Evolutionary conservation across 140 eudicot genomes (phyloP), one percentile per base, ranked within the genome.

Genomic region (Ambrosia hybrid): DNA sequence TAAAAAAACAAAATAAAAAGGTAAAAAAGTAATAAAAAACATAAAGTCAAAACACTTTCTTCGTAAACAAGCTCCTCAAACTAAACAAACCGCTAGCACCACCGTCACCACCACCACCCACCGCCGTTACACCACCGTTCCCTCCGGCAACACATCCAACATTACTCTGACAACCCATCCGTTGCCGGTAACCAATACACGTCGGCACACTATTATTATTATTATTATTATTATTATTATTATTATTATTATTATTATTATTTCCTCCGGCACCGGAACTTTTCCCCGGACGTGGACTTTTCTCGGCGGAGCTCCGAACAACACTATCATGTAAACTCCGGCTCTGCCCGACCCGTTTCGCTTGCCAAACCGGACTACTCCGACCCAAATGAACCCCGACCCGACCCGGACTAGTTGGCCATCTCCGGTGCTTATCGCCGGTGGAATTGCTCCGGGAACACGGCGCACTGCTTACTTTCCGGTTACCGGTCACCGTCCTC

Each of bases 391-490:
- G 95, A 70, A 90, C 91, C 63, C 94, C 96, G 15, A 68, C 82
- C 46, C 96, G 81, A 12, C 81, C 80, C 9, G 96, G 96, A 43
- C 93, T 86, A 12, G 43, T 74, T 1, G 88, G 92, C 90, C 86
- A 84, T 13, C 74, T 80, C 75, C 88, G 77, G 39, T 86, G 62
- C 80, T 89, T 89, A 11, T 90, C 96, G 3, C 96, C 94, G 33
- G 87, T 82, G 3, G 96, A 90, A 85, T 90, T 90, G 51, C 96
- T 90, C 78, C 96, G 71, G 0, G 96, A 90, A 45, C 97, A 90
- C 57, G 97, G 97, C 21, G 97, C 97, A 43, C 97, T 90, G 65
- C 91, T 90, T 12, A 73, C 92, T 67, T 90, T 90, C 88, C 97
- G 79, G 68, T 76, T 74, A 0, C 61, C 81, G 48, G 30, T 78